Percentiles rank a stretch among this genome's conserved stretches.
These are phyloP conservation scores for Dalbergia cochinchinensis DNA, from an alignment of 306 rosid genomes.

Conservation along the genomic window DNA sequence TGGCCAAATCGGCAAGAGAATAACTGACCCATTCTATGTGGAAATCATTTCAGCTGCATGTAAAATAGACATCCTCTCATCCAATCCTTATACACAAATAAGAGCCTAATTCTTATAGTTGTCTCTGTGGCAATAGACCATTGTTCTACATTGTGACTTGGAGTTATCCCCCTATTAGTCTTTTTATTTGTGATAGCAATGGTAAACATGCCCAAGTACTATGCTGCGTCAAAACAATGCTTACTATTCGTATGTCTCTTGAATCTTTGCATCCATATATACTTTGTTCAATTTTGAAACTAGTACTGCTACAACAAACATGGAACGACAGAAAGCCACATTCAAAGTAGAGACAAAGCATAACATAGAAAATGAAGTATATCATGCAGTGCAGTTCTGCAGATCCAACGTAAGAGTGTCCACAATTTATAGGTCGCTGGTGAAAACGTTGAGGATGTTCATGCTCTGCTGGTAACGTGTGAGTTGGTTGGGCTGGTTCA, in stretches of 20 bases:
- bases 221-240: neutral
- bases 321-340: neutral
- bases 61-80: neutral
- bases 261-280: neutral
- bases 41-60: neutral
- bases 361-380: neutral
- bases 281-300: neutral
- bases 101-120: neutral
- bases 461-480: slow-evolving; percentile 37
- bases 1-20: neutral
- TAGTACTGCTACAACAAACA: slow-evolving; percentile 6
- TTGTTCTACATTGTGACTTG: neutral
- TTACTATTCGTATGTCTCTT: neutral
- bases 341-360: neutral
- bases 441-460: slow-evolving; percentile 46
- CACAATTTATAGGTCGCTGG: slow-evolving; percentile 32
- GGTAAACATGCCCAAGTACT: neutral
- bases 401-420: neutral
- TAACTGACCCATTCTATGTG: neutral
- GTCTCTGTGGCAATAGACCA: neutral
- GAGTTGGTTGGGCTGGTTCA: slow-evolving; percentile 39
- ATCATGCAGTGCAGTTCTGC: neutral
- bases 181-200: neutral
- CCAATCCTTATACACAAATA: neutral
- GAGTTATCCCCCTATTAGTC: neutral